Base-by-base conservation (phyloP, 192 early-diverging fungal species). In the Linnemannia hyalina region DNA sequence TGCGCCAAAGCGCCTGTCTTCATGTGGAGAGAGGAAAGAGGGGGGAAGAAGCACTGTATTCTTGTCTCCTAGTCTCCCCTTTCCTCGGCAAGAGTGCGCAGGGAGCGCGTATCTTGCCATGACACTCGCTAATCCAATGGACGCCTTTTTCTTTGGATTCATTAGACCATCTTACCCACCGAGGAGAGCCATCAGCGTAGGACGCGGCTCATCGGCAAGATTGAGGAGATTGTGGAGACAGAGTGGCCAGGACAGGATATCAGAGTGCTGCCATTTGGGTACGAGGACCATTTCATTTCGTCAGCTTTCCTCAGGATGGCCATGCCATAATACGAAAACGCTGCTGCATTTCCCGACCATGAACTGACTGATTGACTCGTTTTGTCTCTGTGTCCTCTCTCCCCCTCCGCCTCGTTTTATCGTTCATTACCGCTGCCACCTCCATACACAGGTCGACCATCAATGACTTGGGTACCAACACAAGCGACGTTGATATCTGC, bases 401-500 rank as follows among this genome's bases (percentile, higher is more conserved):
- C 10, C 22, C 7, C 41, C 18, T 22, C 57, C 18, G 29, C 13
- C 60, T 65, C 60, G 26, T 32, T 26, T 32, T 65, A 52, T 52
- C 49, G 18, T 52, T 3, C 40, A 76, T 29, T 16, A 38, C 40
- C 26, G 8, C 16, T 88, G 41, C 7, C 10, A 65, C 60, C 63
- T 35, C 38, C 55, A 74, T 49, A 49, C 29, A 60, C 74, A 96
- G 95, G 41, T 98, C 97, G 8, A 95, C 97, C 0, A 93, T 95
- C 44, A 98, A 98, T 88, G 95, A 95, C 54, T 89, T 99, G 36
- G 97, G 96, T 32, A 97, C 96, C 0, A 91, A 89, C 49, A 88
- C 88, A 26, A 96, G 95, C 52, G 98, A 99, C 87, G 96, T 99
- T 15, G 98, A 99, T 88, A 90, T 99, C 32, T 98, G 97, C 81